A percentile compares a stretch with the other conserved stretches of the same genome.
Conservation (phyloP, 768 basidiomycete species). For the Fibroporia radiculosa region DNA sequence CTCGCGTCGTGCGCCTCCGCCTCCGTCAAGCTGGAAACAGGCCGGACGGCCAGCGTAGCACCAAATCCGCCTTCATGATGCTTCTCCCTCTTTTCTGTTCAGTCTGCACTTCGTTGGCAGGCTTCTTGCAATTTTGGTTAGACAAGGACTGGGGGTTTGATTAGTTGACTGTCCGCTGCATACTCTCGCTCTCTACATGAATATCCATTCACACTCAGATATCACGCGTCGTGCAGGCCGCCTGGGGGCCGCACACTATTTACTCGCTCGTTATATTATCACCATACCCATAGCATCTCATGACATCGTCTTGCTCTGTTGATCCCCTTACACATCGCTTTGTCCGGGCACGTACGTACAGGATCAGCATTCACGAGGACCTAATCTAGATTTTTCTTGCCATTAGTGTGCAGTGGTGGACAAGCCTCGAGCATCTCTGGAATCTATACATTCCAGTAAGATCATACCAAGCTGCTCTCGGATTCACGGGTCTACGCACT, state of each 20-base stretch:
- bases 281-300: not conserved
- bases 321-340: not conserved
- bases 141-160: not conserved
- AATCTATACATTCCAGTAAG: too few relatives aligned
- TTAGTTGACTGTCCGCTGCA: not conserved
- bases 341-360: too few relatives aligned
- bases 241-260: not conserved
- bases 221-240: not conserved
- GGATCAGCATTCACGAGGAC: not conserved
- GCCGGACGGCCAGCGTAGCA: slow-evolving; percentile 6
- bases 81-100: not conserved
- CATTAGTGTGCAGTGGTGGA: too few relatives aligned
- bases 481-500: too few relatives aligned
- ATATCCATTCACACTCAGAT: not conserved
- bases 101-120: not conserved
- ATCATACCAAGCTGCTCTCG: too few relatives aligned
- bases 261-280: not conserved
- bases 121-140: not conserved
- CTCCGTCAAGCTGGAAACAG: slow-evolving; percentile 28
- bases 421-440: too few relatives aligned
- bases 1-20: slow-evolving; percentile 13
- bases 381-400: not conserved
- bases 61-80: not conserved
- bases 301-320: not conserved
- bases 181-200: not conserved